Percentiles rank a stretch among this genome's conserved stretches.
Evolutionary conservation across 23 red algal genomes (phyloP).

Genomic region (Pyropia yezoensis): DNA sequence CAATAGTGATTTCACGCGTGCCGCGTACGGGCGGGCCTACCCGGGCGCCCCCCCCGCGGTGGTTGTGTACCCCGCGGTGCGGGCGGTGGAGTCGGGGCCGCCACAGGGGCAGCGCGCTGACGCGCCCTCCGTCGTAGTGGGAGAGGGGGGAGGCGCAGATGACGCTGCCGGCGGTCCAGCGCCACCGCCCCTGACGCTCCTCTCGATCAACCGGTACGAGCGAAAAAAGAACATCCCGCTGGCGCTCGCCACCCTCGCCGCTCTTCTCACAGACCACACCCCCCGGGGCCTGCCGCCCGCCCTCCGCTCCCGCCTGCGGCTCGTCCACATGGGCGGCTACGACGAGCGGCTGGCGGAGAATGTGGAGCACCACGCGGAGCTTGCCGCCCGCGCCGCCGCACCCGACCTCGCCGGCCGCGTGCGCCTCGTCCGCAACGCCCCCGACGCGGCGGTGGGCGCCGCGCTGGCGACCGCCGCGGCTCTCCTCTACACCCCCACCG

Average conservation of each 20-base stretch:
- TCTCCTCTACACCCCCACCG: conserved; percentile 77
- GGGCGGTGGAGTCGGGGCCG: neutral
- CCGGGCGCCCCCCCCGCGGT: conserved; percentile 18
- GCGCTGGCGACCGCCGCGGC: conserved; percentile 26
- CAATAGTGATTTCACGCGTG: conserved; percentile 73
- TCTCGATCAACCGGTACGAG: conserved; percentile 93
- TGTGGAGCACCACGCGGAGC: conserved; percentile 31
- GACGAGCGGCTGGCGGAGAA: conserved; percentile 80
- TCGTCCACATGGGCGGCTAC: conserved; percentile 87
- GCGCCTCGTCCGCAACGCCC: conserved; percentile 42
- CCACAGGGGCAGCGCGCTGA: neutral
- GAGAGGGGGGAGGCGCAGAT: neutral
- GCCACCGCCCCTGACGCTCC: conserved; percentile 11
- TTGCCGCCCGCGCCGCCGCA: conserved; percentile 4
- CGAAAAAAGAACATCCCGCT: conserved; percentile 81
- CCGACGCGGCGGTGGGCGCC: conserved; percentile 26
- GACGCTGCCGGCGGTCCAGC: neutral
- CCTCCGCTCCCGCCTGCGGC: neutral
- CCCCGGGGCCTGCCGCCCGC: neutral
- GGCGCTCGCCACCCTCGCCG: conserved; percentile 43
- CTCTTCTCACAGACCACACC: conserved; percentile 7
- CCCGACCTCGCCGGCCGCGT: conserved; percentile 21
- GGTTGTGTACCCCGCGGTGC: conserved; percentile 77
- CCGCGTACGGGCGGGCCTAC: conserved; percentile 39
- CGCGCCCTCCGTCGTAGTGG: neutral